These are phyloP conservation scores for Aspergillus japonicus DNA, from an alignment of 2,329 filamentous ascomycete genomes.

Conservation along the genomic window DNA sequence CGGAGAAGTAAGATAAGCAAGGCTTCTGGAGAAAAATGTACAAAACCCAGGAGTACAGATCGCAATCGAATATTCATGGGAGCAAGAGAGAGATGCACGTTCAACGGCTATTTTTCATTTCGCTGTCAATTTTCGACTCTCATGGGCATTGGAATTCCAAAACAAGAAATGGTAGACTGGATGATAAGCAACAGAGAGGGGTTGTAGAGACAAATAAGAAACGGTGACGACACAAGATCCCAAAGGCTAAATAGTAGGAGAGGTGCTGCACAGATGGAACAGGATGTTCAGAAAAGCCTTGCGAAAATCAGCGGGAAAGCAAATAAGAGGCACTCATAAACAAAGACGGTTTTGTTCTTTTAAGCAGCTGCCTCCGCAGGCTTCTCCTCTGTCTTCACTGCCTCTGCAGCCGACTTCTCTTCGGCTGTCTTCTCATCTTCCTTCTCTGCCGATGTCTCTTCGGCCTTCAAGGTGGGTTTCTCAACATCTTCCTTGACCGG, in stretches of 20 bases:
- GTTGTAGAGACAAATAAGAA: neutral
- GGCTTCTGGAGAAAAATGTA: neutral
- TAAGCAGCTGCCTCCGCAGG: constrained; percentile 27
- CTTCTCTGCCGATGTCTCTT: constrained; percentile 32
- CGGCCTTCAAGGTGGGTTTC: constrained; percentile 18
- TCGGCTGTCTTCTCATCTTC: constrained; percentile 23
- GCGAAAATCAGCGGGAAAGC: neutral
- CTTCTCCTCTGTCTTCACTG: constrained; percentile 27
- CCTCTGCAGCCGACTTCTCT: constrained; percentile 32
- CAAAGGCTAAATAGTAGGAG: constrained; percentile 1
- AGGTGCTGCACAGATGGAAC: constrained; percentile 9
- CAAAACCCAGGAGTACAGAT: neutral
- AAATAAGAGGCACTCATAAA: constrained; percentile 11
- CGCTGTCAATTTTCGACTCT: constrained; percentile 1
- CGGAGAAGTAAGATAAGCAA: neutral
- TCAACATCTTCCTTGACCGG: constrained; percentile 25
- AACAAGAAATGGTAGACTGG: neutral
- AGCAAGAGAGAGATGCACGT: neutral
- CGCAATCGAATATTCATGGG: neutral
- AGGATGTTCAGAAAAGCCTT: constrained; percentile 11
- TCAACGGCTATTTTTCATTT: neutral
- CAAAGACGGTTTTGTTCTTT: constrained; percentile 6
- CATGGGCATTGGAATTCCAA: constrained; percentile 4
- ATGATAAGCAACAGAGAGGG: neutral
- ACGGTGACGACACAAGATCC: neutral